A percentile compares a stretch with the other conserved stretches of the same genome.
These are phyloP conservation scores for Penicillium canescens DNA, from an alignment of 495 filamentous ascomycete genomes.

Conservation along the genomic window DNA sequence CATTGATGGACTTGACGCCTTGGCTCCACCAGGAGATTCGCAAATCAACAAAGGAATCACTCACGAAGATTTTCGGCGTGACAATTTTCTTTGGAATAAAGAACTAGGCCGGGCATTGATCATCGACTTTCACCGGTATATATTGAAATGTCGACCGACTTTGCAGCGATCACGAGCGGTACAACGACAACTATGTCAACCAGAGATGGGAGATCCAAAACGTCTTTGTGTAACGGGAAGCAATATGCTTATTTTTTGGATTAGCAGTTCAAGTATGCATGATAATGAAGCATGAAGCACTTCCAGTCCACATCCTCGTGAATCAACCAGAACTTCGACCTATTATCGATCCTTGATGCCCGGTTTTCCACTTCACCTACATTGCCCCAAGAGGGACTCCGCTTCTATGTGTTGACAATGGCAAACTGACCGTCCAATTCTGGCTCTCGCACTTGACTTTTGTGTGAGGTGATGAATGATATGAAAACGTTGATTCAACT, in stretches of 20 bases:
- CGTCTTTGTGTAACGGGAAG: constrained; percentile 5
- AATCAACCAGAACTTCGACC: constrained; percentile 5
- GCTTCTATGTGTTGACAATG: constrained; percentile 5
- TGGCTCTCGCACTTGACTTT: constrained; percentile 10
- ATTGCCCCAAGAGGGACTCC: too few relatives aligned
- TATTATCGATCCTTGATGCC: constrained; percentile 2
- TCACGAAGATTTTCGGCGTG: constrained; percentile 22
- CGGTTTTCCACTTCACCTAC: neutral
- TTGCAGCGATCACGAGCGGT: neutral
- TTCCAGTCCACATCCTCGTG: neutral
- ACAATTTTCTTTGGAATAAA: constrained; percentile 33
- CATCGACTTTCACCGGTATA: constrained; percentile 35
- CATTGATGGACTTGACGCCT: constrained; percentile 10
- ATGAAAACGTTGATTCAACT: constrained; percentile 7
- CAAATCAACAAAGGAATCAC: constrained; percentile 19
- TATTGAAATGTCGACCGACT: constrained; percentile 10
- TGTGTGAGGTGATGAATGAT: constrained; percentile 3
- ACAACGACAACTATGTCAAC: constrained; percentile 15
- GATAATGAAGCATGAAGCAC: constrained; percentile 7
- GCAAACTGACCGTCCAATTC: neutral
- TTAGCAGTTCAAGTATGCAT: constrained; percentile 7
- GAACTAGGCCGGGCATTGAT: constrained; percentile 30
- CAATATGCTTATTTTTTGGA: constrained; percentile 3
- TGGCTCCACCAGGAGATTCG: constrained; percentile 10
- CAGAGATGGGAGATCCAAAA: constrained; percentile 10